Evolutionary conservation across 306 rosid species (phyloP).

Genomic region (Purshia tridentata): DNA sequence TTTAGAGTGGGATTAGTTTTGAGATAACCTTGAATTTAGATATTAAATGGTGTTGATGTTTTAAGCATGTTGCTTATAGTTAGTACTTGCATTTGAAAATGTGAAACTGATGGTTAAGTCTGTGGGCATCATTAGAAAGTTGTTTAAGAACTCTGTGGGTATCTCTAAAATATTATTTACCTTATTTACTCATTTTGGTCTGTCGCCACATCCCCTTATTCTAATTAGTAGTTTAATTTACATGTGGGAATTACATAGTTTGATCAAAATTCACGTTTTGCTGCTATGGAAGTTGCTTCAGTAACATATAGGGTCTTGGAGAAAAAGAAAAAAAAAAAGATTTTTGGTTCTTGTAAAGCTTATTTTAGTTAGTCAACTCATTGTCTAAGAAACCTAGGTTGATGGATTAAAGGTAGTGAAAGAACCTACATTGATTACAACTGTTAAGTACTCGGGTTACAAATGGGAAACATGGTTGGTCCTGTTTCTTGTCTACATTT

Average conservation of each 20-base stretch:
- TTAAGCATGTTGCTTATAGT: neutral
- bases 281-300: neutral
- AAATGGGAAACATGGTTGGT: conserved; percentile 95
- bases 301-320: neutral
- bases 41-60: neutral
- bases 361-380: neutral
- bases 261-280: neutral
- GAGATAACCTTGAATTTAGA: neutral
- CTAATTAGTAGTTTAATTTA: neutral
- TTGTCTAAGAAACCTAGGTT: neutral
- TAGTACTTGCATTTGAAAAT: neutral
- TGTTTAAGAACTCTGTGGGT: neutral
- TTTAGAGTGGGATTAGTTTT: neutral
- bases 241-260: neutral
- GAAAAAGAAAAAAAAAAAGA: neutral
- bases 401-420: conserved; percentile 17
- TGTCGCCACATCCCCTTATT: neutral
- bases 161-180: neutral
- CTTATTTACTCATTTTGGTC: neutral
- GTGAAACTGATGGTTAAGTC: neutral
- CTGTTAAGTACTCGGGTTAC: conserved; percentile 73
- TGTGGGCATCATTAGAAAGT: neutral
- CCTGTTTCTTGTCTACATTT: conserved; percentile 79
- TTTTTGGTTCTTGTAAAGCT: neutral
- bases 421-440: neutral